Percentiles rank a stretch among this genome's conserved stretches.
These are phyloP conservation scores for Plasmodium blacklocki DNA, from an alignment of 169 alveolate genomes.

Conservation along the genomic window DNA sequence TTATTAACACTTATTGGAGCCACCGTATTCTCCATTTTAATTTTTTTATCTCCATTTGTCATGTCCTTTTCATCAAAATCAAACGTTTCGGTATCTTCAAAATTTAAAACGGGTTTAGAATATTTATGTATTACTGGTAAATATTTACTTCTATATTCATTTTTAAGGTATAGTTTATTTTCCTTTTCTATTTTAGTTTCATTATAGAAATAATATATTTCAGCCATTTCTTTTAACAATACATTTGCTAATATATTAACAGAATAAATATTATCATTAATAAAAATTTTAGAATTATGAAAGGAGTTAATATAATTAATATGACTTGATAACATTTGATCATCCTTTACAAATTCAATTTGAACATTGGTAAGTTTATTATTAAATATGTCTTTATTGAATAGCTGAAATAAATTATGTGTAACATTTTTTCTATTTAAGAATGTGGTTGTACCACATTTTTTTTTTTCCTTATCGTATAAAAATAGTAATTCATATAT, in stretches of 20 bases:
- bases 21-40: too few relatives aligned
- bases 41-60: neutral
- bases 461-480: constrained; percentile 25
- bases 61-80: constrained; percentile 13
- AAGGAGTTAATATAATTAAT: constrained; percentile 50
- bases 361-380: constrained; percentile 37
- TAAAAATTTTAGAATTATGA: constrained; percentile 52
- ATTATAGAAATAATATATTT: constrained; percentile 60
- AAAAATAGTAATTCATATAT: constrained; percentile 36
- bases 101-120: constrained; percentile 27
- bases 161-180: constrained; percentile 59
- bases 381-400: constrained; percentile 64
- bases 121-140: constrained; percentile 44
- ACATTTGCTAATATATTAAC: constrained; percentile 34
- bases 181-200: constrained; percentile 53
- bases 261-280: constrained; percentile 55
- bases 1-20: neutral
- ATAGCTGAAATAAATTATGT: constrained; percentile 51
- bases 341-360: constrained; percentile 63
- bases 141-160: constrained; percentile 33
- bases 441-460: constrained; percentile 16
- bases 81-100: neutral
- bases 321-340: constrained; percentile 44
- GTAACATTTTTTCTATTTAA: constrained; percentile 45
- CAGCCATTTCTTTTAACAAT: constrained; percentile 71